phyloP scores from a whole-genome alignment of 1,284 basidiomycete species.

The Trametes polyzona region DNA sequence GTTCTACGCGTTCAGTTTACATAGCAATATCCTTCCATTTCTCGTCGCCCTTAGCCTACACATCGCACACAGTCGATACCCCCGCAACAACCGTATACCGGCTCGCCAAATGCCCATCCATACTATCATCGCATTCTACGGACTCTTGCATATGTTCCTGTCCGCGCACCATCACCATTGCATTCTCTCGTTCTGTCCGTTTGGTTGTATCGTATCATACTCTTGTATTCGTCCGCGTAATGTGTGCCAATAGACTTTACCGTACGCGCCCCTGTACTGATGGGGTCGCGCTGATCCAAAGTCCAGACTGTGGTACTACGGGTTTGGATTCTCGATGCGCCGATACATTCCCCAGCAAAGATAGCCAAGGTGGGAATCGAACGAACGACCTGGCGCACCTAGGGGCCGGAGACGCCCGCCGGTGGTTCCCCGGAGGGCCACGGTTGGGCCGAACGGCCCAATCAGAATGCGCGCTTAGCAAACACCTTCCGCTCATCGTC shows the following conservation, averaged over 20 bases:
- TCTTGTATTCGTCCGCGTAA: constrained; percentile 13
- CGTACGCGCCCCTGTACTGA: neutral
- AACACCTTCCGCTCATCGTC: constrained; percentile 31
- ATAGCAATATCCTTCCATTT: constrained; percentile 14
- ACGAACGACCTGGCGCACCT: neutral
- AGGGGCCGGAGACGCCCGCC: constrained; percentile 5
- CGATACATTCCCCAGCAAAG: neutral
- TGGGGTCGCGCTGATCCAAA: no score
- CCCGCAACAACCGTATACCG: constrained; percentile 17
- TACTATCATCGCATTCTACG: constrained; percentile 13
- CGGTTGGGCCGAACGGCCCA: constrained; percentile 19
- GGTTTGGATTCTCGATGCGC: neutral
- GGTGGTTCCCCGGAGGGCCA: constrained; percentile 9
- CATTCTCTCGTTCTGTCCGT: constrained; percentile 5
- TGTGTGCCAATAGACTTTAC: constrained; percentile 11
- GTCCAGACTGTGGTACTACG: no score
- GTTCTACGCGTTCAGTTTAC: constrained; percentile 4
- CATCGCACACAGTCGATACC: constrained; percentile 19
- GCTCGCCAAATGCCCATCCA: constrained; percentile 6
- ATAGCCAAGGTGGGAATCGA: constrained; percentile 1
- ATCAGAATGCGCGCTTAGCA: constrained; percentile 28
- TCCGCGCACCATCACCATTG: constrained; percentile 1
- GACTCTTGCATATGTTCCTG: constrained; percentile 12
- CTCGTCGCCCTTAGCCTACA: constrained; percentile 4
- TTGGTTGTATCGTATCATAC: constrained; percentile 9